Conservation (phyloP, 345 rosid species). For the Mallotus nudiflorus region DNA sequence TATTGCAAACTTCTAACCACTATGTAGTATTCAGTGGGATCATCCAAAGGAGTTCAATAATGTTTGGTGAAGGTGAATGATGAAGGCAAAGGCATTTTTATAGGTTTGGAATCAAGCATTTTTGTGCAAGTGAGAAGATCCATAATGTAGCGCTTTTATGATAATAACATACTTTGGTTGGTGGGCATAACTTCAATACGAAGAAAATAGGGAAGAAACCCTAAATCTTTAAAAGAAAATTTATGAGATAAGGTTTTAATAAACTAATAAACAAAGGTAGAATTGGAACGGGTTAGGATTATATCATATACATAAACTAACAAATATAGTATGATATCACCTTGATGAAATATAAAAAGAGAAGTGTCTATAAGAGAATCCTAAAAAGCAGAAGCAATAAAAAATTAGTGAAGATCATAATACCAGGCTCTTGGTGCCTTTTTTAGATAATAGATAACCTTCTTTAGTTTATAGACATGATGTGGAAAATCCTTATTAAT, state of each 20-base stretch:
- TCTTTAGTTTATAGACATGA: not conserved
- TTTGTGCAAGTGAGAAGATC: not conserved
- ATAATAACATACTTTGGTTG: not conserved
- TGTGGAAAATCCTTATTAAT: not conserved
- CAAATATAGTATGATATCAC: not conserved
- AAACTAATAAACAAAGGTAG: not conserved
- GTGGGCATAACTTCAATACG: not conserved
- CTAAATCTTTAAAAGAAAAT: not conserved
- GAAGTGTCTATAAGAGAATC: not conserved
- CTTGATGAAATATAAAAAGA: not conserved
- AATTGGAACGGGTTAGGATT: not conserved
- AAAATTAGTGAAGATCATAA: not conserved
- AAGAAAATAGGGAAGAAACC: not conserved
- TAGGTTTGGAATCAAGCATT: not conserved
- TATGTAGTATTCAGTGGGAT: not conserved
- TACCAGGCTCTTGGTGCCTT: not conserved
- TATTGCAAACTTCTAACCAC: not conserved
- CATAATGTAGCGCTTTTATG: too few relatives aligned
- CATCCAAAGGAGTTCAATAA: not conserved
- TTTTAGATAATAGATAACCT: not conserved
- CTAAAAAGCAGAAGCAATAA: not conserved
- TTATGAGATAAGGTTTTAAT: not conserved
- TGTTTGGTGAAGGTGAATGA: not conserved
- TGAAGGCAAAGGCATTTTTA: not conserved
- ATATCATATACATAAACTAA: not conserved